Evolutionary conservation across 768 basidiomycete genomes (phyloP).

Genomic region (Clathrus columnatus): DNA sequence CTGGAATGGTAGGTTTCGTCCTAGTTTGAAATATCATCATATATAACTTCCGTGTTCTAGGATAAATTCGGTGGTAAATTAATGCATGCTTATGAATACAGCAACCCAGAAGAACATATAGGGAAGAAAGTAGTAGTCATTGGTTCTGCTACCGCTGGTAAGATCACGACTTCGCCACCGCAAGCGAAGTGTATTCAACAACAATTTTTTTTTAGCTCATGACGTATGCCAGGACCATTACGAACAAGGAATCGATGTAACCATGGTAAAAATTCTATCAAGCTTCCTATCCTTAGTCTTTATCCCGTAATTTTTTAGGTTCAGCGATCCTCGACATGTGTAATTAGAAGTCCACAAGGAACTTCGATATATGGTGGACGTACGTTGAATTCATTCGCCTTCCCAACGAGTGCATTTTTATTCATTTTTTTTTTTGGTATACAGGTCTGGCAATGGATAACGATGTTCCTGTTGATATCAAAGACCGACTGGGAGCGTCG

Average conservation of each 20-base stretch:
- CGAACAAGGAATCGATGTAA: not conserved
- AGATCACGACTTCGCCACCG: not conserved
- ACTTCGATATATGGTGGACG: not conserved
- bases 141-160: not conserved
- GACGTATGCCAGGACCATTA: slow-evolving; percentile 30
- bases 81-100: not conserved
- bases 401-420: not conserved
- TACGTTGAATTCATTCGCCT: not conserved
- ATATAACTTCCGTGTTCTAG: not conserved
- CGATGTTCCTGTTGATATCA: not conserved
- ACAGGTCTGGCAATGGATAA: not conserved
- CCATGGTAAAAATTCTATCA: not conserved
- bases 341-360: not conserved
- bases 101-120: not conserved
- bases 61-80: not conserved
- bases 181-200: too few species aligned
- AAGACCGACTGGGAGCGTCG: not conserved
- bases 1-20: not conserved
- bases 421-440: not conserved
- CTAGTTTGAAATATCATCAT: not conserved
- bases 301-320: slow-evolving; percentile 26
- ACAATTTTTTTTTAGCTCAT: slow-evolving; percentile 17
- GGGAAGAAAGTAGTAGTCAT: not conserved
- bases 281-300: slow-evolving; percentile 10
- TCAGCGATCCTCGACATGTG: slow-evolving; percentile 30